Conservation (phyloP, 345 rosid species). For the Kandelia obovata region DNA sequence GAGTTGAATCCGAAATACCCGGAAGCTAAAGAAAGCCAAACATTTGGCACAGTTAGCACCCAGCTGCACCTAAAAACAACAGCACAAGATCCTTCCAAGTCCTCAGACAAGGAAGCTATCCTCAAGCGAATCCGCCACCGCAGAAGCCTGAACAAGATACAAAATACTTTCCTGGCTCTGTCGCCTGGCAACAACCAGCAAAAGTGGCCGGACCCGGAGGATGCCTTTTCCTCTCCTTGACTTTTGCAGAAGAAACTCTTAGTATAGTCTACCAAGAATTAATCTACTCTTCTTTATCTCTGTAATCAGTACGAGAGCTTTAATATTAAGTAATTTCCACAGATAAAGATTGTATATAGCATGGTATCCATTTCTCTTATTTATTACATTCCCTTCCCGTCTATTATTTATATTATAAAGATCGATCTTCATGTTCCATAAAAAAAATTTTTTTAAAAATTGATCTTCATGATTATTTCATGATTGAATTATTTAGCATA, state of each 20-base stretch:
- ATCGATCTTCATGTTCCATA: too few relatives aligned
- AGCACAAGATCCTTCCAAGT: conserved; percentile 7
- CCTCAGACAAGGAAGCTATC: conserved; percentile 32
- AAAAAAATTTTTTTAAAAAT: too few relatives aligned
- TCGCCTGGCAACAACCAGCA: background rate
- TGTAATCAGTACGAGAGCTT: too few relatives aligned
- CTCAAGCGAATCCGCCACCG: conserved; percentile 48
- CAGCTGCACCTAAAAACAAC: conserved; percentile 41
- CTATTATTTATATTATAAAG: too few relatives aligned
- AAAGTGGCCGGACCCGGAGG: conserved; percentile 32
- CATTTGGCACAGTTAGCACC: conserved; percentile 13
- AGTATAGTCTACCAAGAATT: too few relatives aligned
- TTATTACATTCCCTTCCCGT: too few relatives aligned
- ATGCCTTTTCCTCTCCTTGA: conserved; percentile 44
- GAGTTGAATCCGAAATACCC: background rate
- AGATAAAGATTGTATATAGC: too few relatives aligned
- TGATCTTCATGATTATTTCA: too few relatives aligned
- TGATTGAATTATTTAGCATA: too few relatives aligned
- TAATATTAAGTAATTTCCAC: too few relatives aligned
- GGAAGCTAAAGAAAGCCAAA: conserved; percentile 17
- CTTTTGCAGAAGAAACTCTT: background rate
- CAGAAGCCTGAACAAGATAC: conserved; percentile 31
- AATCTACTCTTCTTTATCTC: too few relatives aligned
- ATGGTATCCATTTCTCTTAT: too few relatives aligned
- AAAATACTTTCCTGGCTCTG: conserved; percentile 29